Conservation (phyloP, 2,329 filamentous ascomycete genomes). For the Fusarium sp. region DNA sequence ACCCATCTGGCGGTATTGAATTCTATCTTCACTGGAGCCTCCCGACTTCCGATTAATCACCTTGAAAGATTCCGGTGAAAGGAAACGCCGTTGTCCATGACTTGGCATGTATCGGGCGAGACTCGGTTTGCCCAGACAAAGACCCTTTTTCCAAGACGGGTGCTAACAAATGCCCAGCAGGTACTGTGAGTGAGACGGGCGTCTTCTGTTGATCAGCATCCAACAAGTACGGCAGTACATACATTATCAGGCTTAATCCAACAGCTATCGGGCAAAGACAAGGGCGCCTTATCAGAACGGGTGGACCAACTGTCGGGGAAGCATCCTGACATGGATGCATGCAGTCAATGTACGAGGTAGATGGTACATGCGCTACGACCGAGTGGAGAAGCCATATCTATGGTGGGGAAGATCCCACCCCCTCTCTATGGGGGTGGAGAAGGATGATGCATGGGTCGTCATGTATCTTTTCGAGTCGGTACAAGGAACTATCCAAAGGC, state of each 20-base stretch:
- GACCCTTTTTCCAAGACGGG: neutral
- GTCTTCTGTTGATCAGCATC: slow-evolving; percentile 8
- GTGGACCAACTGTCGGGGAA: slow-evolving; percentile 33
- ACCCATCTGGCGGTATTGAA: slow-evolving; percentile 14
- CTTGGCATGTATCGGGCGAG: neutral
- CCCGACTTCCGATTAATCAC: neutral
- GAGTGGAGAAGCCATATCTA: slow-evolving; percentile 18
- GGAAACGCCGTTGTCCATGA: neutral
- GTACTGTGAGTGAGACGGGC: neutral
- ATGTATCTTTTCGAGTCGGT: neutral
- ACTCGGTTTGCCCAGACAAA: neutral
- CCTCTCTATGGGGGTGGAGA: slow-evolving; percentile 32
- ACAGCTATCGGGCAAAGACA: slow-evolving; percentile 13
- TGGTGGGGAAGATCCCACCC: slow-evolving; percentile 32
- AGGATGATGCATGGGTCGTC: neutral
- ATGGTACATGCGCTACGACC: slow-evolving; percentile 2
- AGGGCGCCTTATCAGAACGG: slow-evolving; percentile 16
- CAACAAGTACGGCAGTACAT: neutral
- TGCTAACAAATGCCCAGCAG: slow-evolving; percentile 1
- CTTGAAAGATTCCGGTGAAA: neutral
- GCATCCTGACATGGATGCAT: slow-evolving; percentile 22
- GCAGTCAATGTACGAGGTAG: slow-evolving; percentile 16
- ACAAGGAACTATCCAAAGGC: slow-evolving; percentile 14
- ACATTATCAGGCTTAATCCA: slow-evolving; percentile 8
- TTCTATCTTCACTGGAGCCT: slow-evolving; percentile 19